Evolutionary conservation across 169 alveolate genomes (phyloP), one percentile per base, ranked within the genome.

Genomic region (Plasmodium vivax): DNA sequence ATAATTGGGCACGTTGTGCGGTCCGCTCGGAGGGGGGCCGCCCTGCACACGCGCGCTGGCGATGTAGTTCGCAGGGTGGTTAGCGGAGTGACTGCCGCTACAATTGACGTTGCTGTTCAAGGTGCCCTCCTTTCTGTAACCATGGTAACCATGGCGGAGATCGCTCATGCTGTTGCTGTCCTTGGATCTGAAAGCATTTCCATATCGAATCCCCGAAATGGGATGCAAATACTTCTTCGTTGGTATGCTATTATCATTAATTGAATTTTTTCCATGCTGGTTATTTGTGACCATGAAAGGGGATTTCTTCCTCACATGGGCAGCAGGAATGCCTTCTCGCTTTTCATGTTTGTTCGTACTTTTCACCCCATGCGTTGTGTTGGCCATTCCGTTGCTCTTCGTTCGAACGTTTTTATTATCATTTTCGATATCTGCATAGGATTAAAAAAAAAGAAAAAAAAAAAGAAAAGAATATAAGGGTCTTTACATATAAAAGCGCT

Each of bases 401-500:
- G 41, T 54, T n/a, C 80, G 12, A 62, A 19, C 10, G 14, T 54
- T 54, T 75, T 75, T 75, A 47, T 36, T 75, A 9, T 85, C 93
- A 75, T 85, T 75, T 74, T 85, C 93, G 68, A 27, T 77, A n/a
- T 85, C 93, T 85, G 80, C 38, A 85, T 68, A 73, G 54, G 74
- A 30, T 32, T 27, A 54, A 68, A 38, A n/a, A n/a, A n/a, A n/a
- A n/a, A n/a, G n/a, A n/a, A n/a, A n/a, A 72, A 45, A 84, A 68
- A 71, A 71, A 73, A 36, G 14, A 41, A 16, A n/a, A 56, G 3
- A 16, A 56, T 58, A 58, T 2, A 85, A 85, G 58, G 72, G 74
- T 27, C 36, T 47, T 47, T 38, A 73, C 56, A 16, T 62, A 47
- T 58, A 58, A 58, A 58, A 58, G 9, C 6, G 36, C 23, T 58